phyloP scores from a whole-genome alignment of 192 early-diverging fungal genomes.

The Paraglomus brasilianum region DNA sequence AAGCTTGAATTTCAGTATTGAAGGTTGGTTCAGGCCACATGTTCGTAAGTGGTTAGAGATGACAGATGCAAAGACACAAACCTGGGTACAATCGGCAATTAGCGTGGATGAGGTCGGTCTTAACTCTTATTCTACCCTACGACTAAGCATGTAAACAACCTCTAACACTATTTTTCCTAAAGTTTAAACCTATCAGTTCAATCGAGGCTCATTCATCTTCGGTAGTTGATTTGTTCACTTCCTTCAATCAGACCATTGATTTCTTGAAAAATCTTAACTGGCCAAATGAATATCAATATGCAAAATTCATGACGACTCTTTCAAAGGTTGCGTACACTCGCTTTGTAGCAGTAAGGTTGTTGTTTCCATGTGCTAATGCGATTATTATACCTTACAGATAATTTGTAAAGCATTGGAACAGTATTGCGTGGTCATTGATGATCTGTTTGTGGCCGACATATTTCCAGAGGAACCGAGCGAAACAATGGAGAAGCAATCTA shows the following conservation, averaged over 20 bases:
- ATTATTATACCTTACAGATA: constrained; percentile 35
- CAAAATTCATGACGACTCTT: constrained; percentile 63
- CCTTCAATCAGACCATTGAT: constrained; percentile 68
- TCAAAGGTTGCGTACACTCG: constrained; percentile 70
- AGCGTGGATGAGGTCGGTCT: constrained; percentile 60
- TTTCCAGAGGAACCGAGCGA: constrained; percentile 37
- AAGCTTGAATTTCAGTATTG: constrained; percentile 60
- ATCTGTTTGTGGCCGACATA: constrained; percentile 45
- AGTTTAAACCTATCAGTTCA: constrained; percentile 57
- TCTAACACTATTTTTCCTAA: no score
- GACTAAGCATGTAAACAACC: not conserved
- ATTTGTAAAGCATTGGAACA: constrained; percentile 62
- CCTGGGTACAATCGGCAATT: constrained; percentile 70
- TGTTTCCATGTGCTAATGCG: no score
- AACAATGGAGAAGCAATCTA: constrained; percentile 36
- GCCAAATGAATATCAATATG: constrained; percentile 57
- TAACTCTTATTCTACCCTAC: not conserved
- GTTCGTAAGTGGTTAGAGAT: constrained; percentile 65
- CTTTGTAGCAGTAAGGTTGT: no score
- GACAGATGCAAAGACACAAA: constrained; percentile 61
- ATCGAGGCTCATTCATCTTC: constrained; percentile 68
- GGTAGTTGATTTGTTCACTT: constrained; percentile 77
- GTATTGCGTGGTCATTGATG: constrained; percentile 55
- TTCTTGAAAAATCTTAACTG: constrained; percentile 70
- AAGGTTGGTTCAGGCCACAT: constrained; percentile 68